Evolutionary conservation across 2,329 filamentous ascomycete species (phyloP).

Genomic region (Blastomyces gilchristii): DNA sequence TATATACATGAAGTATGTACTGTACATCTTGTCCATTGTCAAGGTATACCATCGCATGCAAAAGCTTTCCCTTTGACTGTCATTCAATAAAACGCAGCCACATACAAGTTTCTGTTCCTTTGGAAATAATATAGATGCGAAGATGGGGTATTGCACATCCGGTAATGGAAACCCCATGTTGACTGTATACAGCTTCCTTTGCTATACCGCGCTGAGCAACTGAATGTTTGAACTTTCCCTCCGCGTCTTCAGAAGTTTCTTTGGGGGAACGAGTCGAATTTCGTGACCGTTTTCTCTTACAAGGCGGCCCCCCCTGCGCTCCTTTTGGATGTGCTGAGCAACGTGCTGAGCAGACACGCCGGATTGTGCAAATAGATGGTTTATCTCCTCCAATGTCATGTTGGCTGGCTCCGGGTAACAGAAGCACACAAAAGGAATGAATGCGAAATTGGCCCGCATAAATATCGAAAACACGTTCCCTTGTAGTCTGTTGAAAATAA

Average conservation of each 20-base stretch:
- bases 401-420: background rate
- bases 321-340: too few species aligned
- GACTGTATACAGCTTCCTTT: too few species aligned
- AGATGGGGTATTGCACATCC: background rate
- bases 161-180: too few species aligned
- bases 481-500: background rate
- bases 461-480: background rate
- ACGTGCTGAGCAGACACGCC: too few species aligned
- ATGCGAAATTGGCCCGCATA: background rate
- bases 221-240: too few species aligned
- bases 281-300: too few species aligned
- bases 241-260: too few species aligned
- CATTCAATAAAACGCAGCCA: background rate
- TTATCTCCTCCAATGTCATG: background rate
- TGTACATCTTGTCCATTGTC: too few species aligned
- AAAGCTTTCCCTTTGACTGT: background rate
- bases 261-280: too few species aligned
- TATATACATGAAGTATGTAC: background rate
- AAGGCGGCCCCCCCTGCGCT: too few species aligned
- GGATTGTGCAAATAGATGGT: background rate
- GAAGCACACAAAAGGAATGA: background rate
- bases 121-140: background rate
- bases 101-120: background rate
- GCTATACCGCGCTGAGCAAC: too few species aligned
- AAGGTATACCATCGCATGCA: background rate